Evolutionary conservation across 2,329 filamentous ascomycete genomes (phyloP), one percentile per base, ranked within the genome.

Genomic region (Diaporthe vexans): DNA sequence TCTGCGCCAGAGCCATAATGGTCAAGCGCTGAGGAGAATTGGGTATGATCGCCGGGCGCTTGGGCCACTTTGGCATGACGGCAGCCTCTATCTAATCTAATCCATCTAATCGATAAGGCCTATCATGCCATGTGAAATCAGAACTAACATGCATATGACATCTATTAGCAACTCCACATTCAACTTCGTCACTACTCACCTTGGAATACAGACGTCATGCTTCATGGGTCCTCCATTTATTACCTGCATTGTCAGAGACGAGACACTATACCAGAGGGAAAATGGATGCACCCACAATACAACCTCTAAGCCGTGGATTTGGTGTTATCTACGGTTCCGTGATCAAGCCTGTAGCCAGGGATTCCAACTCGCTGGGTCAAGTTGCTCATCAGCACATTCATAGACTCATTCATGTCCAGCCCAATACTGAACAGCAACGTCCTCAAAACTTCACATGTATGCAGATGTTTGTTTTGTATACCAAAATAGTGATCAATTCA

Each of bases 31-130:
- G 4, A 5, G 9, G 43, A 21, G 26, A 40, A 35, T 48, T 10
- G 43, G 43, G 19, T 51, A 43, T 35, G 19, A 51, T 24, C 19
- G 40, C 40, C 15, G 6, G 24, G 24, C 37, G 24, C 54, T 33
- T 21, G 17, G 54, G 8, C 21, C 54, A 57, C 7, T 9, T 24
- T 43, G 57, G 35, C 37, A 13, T 13, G 10, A 40, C 13, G 13
- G 37, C 13, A 13, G 37, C 11, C 35, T 11, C 6, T 29, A 75
- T 75, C 73, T 73, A 69, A 75, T 73, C 73, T 75, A 54, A 75
- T 75, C 73, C 57, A 75, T 73, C 73, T 75, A 54, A 75, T 75
- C 73, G 57, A 58, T 48, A 54, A 67, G 71, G 54, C n/a, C n/a
- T 1, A 9, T 37, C 37, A 11, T 61, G n/a, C 46, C 48, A 35